phyloP scores from a whole-genome alignment of 768 basidiomycete genomes.

The Termitomyces sp. region DNA sequence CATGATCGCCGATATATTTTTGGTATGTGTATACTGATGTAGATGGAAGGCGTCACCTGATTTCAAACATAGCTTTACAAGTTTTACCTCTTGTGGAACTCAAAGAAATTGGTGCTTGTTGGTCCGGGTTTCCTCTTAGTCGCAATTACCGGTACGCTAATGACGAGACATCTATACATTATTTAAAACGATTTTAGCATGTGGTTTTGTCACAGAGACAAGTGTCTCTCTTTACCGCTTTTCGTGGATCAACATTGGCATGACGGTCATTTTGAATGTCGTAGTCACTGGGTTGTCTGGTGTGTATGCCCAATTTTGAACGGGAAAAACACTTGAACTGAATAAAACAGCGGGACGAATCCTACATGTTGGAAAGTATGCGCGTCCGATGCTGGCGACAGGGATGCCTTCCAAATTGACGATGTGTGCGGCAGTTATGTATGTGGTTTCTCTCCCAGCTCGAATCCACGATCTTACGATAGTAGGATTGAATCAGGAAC shows the following conservation, averaged over 20 bases:
- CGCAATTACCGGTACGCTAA: slow-evolving; percentile 10
- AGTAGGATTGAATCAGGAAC: slow-evolving; percentile 32
- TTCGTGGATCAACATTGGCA: slow-evolving; percentile 26
- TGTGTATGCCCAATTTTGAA: slow-evolving; percentile 7
- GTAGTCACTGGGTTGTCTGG: slow-evolving; percentile 28
- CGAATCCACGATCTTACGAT: not conserved
- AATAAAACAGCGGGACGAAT: slow-evolving; percentile 26
- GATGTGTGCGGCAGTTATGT: slow-evolving; percentile 31
- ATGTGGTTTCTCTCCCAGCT: slow-evolving; percentile 2
- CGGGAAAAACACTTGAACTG: not conserved
- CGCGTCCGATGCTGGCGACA: slow-evolving; percentile 19
- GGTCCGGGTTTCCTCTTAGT: slow-evolving; percentile 9
- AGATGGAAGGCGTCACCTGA: not conserved
- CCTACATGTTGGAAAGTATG: slow-evolving; percentile 24
- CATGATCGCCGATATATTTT: slow-evolving; percentile 10
- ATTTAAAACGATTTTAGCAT: slow-evolving; percentile 1
- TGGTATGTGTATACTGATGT: slow-evolving; percentile 5
- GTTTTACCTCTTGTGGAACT: slow-evolving; percentile 14
- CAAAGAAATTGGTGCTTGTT: slow-evolving; percentile 6
- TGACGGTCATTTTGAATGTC: slow-evolving; percentile 28
- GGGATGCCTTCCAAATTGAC: slow-evolving; percentile 24
- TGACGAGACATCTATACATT: not conserved
- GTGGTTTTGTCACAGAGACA: slow-evolving; percentile 14
- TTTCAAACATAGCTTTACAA: slow-evolving; percentile 10
- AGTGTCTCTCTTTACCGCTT: slow-evolving; percentile 12